These are phyloP conservation scores for Gloeopeniophorella convolvens DNA, from an alignment of 768 basidiomycete genomes.

Conservation along the genomic window DNA sequence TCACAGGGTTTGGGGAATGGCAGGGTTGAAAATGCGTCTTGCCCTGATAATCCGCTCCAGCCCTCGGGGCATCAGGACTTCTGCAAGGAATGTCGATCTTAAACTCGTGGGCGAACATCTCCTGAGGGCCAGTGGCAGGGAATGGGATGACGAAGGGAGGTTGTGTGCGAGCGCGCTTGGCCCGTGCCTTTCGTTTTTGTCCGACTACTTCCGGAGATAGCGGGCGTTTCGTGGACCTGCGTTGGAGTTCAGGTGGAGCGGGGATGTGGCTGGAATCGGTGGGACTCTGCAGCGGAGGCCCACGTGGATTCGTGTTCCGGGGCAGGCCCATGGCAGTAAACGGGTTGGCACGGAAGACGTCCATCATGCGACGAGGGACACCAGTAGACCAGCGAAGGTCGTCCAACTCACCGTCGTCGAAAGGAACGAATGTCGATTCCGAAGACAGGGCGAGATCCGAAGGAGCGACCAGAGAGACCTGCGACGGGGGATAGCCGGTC, in stretches of 20 bases:
- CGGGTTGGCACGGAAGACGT: constrained; percentile 19
- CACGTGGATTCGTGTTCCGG: neutral
- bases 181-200: constrained; percentile 11
- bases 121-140: constrained; percentile 18
- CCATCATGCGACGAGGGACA: constrained; percentile 19
- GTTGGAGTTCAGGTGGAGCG: too few relatives aligned
- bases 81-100: constrained; percentile 1
- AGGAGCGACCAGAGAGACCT: neutral
- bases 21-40: too few relatives aligned
- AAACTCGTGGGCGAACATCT: constrained; percentile 21
- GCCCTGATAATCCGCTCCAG: neutral
- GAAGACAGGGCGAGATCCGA: neutral
- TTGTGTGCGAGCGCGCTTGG: constrained; percentile 15
- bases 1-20: neutral
- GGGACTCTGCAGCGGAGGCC: neutral
- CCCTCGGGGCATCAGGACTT: neutral
- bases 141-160: constrained; percentile 11
- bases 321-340: neutral
- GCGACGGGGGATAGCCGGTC: neutral
- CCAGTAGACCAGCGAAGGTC: constrained; percentile 14
- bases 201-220: constrained; percentile 6
- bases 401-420: constrained; percentile 2
- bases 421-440: neutral
- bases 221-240: constrained; percentile 10
- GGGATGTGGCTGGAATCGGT: too few relatives aligned